A percentile compares a stretch with the other conserved stretches of the same genome.
Conservation (phyloP, 2,329 filamentous ascomycete species). For the Colletotrichum shisoi region DNA sequence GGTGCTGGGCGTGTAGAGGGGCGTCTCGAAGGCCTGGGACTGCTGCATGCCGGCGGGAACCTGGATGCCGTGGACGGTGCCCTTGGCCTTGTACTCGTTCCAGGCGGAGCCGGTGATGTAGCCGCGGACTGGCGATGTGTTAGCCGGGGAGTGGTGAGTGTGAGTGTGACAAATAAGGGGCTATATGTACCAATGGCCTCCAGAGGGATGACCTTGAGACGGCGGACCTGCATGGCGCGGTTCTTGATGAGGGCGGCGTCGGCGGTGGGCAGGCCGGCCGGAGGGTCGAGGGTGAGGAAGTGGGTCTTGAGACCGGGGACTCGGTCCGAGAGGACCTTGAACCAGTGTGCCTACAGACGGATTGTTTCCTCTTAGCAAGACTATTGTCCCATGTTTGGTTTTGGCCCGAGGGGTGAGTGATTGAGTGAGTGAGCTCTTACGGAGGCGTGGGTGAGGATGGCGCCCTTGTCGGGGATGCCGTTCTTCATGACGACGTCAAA, state of each 20-base stretch:
- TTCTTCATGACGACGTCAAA: conserved; percentile 93
- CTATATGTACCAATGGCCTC: conserved; percentile 68
- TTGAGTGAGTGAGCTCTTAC: conserved; percentile 4
- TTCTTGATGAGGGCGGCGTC: conserved; percentile 64
- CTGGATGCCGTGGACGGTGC: conserved; percentile 81
- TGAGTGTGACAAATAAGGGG: neutral
- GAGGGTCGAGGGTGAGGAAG: conserved; percentile 57
- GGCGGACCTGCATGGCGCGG: conserved; percentile 80
- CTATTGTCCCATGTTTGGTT: neutral
- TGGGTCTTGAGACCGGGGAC: conserved; percentile 62
- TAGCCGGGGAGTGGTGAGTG: neutral
- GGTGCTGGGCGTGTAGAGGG: conserved; percentile 79
- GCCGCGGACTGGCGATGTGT: conserved; percentile 67
- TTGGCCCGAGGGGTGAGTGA: too few relatives aligned
- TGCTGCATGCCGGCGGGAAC: conserved; percentile 73
- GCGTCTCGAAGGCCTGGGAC: conserved; percentile 71
- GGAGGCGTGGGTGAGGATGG: conserved; percentile 56
- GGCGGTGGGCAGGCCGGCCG: conserved; percentile 47
- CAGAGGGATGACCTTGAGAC: conserved; percentile 77
- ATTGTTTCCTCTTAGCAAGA: neutral
- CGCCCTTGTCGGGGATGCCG: conserved; percentile 63
- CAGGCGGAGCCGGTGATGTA: conserved; percentile 89
- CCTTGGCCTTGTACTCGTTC: conserved; percentile 74
- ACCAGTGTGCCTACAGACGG: conserved; percentile 58
- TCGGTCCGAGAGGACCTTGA: conserved; percentile 55